Evolutionary conservation across 805 yeast species (phyloP).

Genomic region (Starmera quercuum): DNA sequence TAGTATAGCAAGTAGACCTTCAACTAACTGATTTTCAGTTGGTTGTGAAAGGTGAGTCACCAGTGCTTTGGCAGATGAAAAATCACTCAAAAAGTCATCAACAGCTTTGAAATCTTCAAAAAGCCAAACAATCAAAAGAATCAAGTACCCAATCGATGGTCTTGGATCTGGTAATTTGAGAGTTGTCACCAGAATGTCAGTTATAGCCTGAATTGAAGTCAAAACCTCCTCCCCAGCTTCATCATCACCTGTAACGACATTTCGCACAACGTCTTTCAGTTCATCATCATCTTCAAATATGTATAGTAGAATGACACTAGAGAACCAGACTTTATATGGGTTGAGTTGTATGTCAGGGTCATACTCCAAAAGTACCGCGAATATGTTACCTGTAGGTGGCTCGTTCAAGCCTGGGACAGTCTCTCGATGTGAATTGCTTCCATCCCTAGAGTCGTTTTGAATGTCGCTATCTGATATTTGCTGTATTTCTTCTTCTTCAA

Average conservation of each 20-base stretch:
- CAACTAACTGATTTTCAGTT: constrained; percentile 49
- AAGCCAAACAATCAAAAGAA: constrained; percentile 68
- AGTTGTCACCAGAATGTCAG: constrained; percentile 65
- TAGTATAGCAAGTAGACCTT: constrained; percentile 65
- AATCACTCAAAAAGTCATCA: constrained; percentile 63
- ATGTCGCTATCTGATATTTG: not conserved
- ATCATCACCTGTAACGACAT: constrained; percentile 50
- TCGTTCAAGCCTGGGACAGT: constrained; percentile 6
- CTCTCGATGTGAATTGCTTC: not conserved
- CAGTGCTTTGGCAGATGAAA: constrained; percentile 58
- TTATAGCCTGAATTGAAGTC: constrained; percentile 63
- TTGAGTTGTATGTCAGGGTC: constrained; percentile 66
- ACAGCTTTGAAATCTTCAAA: constrained; percentile 74
- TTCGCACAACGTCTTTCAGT: constrained; percentile 38
- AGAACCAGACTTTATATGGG: constrained; percentile 85
- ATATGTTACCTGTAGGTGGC: constrained; percentile 49
- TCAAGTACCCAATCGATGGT: constrained; percentile 67
- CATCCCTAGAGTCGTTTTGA: not conserved
- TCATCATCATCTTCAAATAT: constrained; percentile 50
- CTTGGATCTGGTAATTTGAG: constrained; percentile 63
- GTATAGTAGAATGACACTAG: constrained; percentile 56
- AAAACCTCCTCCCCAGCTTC: constrained; percentile 62
- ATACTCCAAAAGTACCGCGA: constrained; percentile 66
- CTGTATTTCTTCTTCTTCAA: not conserved
- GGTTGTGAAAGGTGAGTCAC: constrained; percentile 55